phyloP scores from a whole-genome alignment of 164 flowering plant species.

The Liquidambar formosana region DNA sequence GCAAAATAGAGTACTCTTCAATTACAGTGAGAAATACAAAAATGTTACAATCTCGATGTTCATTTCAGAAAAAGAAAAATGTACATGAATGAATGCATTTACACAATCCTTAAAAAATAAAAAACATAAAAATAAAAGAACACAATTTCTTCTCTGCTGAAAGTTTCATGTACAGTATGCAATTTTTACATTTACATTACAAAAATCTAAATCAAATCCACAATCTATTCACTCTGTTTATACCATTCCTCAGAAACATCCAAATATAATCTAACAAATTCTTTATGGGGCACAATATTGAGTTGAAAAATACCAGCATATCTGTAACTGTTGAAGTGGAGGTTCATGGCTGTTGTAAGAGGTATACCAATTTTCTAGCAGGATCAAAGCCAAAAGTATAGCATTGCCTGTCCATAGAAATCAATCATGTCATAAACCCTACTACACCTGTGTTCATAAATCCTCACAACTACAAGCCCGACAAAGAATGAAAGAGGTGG shows the following conservation, averaged over 20 bases:
- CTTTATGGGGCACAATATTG: neutral
- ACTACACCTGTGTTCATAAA: neutral
- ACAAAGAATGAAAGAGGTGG: too few relatives aligned
- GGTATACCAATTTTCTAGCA: neutral
- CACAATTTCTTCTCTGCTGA: neutral
- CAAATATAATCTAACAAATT: neutral
- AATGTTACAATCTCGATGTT: too few relatives aligned
- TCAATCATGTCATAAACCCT: neutral
- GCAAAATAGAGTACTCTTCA: too few relatives aligned
- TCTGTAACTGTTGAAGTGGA: neutral
- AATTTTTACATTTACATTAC: neutral
- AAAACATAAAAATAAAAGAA: too few relatives aligned
- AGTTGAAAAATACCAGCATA: neutral
- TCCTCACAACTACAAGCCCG: neutral
- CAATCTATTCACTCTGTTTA: neutral
- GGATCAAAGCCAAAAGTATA: constrained; percentile 58
- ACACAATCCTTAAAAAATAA: too few relatives aligned
- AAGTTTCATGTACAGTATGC: neutral
- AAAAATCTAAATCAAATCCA: constrained; percentile 9
- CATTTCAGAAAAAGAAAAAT: too few relatives aligned
- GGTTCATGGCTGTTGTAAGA: neutral
- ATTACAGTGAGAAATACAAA: too few relatives aligned
- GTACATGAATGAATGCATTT: too few relatives aligned
- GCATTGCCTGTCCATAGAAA: constrained; percentile 59
- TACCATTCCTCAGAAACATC: neutral